Base-by-base conservation (phyloP, 441 rosid genomes). In the Pelargonium australe region DNA sequence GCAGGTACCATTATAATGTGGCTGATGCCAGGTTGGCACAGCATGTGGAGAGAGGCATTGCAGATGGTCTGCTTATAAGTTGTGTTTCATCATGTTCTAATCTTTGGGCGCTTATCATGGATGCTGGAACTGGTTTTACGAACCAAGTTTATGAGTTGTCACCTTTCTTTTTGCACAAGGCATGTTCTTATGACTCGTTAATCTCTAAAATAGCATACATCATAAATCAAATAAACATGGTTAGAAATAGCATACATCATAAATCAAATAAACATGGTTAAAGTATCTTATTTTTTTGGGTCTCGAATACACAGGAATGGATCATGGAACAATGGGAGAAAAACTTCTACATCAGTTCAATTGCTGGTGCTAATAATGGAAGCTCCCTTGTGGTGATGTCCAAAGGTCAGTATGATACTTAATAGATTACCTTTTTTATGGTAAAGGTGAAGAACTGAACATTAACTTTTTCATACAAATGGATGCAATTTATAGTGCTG, bases 271-370 rank as follows among this genome's bases (percentile, higher is more conserved):
- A 67, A 4, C 28, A 14, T 28, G 14, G 9, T 45, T 20, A 19
- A 45, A 44, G 45, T 40, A 47, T 61, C 65, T 65, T 12, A 11
- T 78, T 17, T 34, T 72, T 72, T 14, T 55, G 57, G 37, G 37
- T 31, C 37, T 3, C 37, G 3, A 75, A 70, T 68, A 23, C 45
- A 57, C 83, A 95, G 99, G 99, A 91, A 70, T 95, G 99, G 99
- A 95, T 95, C 68, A 95, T 91, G 99, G 99, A 95, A 70, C 99
- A 91, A 68, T 95, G 99, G 99, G 99, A 95, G 83, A 91, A 95
- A 80, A 95, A 87, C 76, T 95, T 80, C 78, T 91, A 95, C 74
- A 95, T 95, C 68, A 91, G 97, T 68, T 90, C 97, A 60, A 88
- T 90, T 70, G 97, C 99, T 78, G 99, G 97, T 77, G 85, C 97